Evolutionary conservation across 73 alveolate species (phyloP), one percentile per base, ranked within the genome.

Genomic region (Durusdinium trenchii): DNA sequence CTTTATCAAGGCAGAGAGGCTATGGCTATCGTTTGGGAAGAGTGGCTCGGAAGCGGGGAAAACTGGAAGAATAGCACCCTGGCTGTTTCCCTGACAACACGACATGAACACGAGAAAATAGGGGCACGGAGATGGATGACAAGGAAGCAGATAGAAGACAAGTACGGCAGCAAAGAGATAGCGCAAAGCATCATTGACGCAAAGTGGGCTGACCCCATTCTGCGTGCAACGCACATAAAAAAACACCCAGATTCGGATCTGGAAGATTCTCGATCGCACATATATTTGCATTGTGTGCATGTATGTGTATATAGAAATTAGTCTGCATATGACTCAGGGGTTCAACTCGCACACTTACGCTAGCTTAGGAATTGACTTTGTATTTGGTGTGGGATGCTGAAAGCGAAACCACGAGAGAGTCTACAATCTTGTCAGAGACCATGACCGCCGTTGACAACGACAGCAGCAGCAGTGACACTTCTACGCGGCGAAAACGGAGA

Each of bases 111-210:
- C 40, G 85, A 73, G 85, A 73, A 73, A 36, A 36, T 73, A 7
- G 85, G 85, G 32, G 50, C 54, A 10, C 85, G 85, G 0, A 48
- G 85, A 12, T 73, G 85, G 85, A 73, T 73, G 85, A 73, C 85
- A 0, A 38, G n/a, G 54, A 73, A 73, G 35, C 85, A 73, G 30
- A 16, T 73, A 20, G 1, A 0, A 9, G 54, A 16, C 16, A 73
- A 73, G 30, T 73, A 73, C 51, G 52, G 40, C 1, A 51, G 40
- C 40, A 0, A 0, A 0, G 0, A 2, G 0, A 73, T 73, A 0
- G 85, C 85, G 0, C 54, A 73, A 73, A 38, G 54, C 26, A 73
- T 73, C 2, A 0, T 48, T 10, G 54, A 73, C 7, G 0, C 23
- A 3, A 73, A 73, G 30, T 23, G 51, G 32, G 2, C 36, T 73